Base-by-base conservation (phyloP, 2,329 filamentous ascomycete genomes). In the Exserohilum rostratum region DNA sequence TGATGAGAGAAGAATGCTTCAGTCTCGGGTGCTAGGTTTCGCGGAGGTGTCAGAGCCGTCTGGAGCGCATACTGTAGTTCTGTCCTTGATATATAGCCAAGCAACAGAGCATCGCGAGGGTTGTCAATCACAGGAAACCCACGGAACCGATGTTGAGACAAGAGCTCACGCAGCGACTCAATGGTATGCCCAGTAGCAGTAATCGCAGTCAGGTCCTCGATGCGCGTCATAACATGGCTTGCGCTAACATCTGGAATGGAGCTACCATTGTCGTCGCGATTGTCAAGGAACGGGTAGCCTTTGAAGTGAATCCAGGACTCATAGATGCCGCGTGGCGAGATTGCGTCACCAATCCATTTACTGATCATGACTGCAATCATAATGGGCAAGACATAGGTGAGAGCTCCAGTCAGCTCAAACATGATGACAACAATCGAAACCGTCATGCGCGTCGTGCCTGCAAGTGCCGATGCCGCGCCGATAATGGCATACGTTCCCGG, bases 341-440 rank as follows among this genome's bases (percentile, higher is more conserved):
- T 93, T 45, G 92, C 93, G 75, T 99, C 95, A 68, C 93, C 95
- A 22, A 96, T 91, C 95, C 95, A 99, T 79, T 99, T 99, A 59
- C 90, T 90, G 39, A 98, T 83, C 93, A 99, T 96, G 70, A 99
- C 95, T 38, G 93, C 92, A 61, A 99, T 90, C 95, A 99, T 99
- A 75, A 98, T 99, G 50, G 95, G 95, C 6, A 99, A 85, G 44
- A 99, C 93, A 71, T 98, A 98, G 0, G 92, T 96, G 25, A 99
- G 83, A 1, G 95, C 95, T 47, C 95, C 95, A 0, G 95, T 99
- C 51, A 99, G 87, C 79, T 99, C 95, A 70, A 99, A 99, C 90
- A 97, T 97, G 78, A 99, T 99, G 68, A 98, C 95, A 4, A 99
- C 93, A 63, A 99, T 97, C 11, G 93, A 97, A 10, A 97, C 92